Conservation (phyloP, 495 filamentous ascomycete genomes). For the Podospora pseudopauciseta region DNA sequence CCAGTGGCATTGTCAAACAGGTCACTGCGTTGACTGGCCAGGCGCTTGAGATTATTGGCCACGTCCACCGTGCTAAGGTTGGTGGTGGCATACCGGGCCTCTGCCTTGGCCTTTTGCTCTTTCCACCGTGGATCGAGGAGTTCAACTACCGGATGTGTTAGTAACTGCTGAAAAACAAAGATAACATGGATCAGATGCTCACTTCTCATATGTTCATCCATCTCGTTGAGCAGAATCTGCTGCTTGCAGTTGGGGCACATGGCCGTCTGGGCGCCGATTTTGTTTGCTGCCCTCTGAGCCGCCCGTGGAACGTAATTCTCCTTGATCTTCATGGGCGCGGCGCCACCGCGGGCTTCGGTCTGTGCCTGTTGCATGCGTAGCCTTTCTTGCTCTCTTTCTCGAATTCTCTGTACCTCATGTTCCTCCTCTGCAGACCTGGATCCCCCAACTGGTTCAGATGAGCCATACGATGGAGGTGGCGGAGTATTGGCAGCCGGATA, state of each 20-base stretch:
- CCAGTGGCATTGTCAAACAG: slow-evolving; percentile 80
- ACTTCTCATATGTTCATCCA: slow-evolving; percentile 93
- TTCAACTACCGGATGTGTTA: slow-evolving; percentile 47
- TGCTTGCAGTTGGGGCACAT: slow-evolving; percentile 94
- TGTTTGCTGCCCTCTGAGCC: slow-evolving; percentile 62
- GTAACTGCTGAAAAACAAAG: not conserved
- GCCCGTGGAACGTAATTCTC: slow-evolving; percentile 88
- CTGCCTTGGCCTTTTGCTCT: slow-evolving; percentile 85
- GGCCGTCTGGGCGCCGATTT: slow-evolving; percentile 61
- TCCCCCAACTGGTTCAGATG: slow-evolving; percentile 28
- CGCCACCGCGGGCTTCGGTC: slow-evolving; percentile 64
- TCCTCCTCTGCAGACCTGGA: slow-evolving; percentile 46
- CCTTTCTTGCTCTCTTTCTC: slow-evolving; percentile 64
- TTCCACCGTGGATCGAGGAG: slow-evolving; percentile 94
- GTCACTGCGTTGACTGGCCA: slow-evolving; percentile 86
- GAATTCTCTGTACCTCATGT: slow-evolving; percentile 64
- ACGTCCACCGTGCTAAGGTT: slow-evolving; percentile 85
- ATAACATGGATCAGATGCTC: slow-evolving; percentile 23
- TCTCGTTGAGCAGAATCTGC: slow-evolving; percentile 77
- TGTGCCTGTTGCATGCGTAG: slow-evolving; percentile 73
- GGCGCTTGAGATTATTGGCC: slow-evolving; percentile 91
- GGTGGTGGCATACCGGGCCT: slow-evolving; percentile 77
- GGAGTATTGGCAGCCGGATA: slow-evolving; percentile 38
- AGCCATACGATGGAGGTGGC: slow-evolving; percentile 34
- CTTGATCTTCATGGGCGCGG: slow-evolving; percentile 85